phyloP scores from a whole-genome alignment of 2,329 filamentous ascomycete species.

The Fusarium napiforme region DNA sequence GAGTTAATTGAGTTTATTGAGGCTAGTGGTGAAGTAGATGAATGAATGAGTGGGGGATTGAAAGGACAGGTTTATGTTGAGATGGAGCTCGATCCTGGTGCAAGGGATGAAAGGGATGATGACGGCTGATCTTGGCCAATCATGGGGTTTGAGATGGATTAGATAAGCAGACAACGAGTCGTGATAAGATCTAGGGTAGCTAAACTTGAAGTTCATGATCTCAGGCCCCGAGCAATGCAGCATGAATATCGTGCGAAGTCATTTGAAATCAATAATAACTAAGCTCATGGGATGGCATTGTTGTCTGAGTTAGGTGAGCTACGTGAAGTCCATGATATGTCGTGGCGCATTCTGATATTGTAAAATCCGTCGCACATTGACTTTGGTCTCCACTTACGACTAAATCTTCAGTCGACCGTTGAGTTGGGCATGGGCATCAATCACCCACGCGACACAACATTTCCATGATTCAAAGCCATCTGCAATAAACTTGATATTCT shows the following conservation, averaged over 20 bases:
- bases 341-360: no score
- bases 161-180: background rate
- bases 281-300: background rate
- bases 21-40: background rate
- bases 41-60: background rate
- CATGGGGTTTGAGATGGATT: background rate
- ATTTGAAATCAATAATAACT: accelerated
- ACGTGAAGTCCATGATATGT: no score
- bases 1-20: background rate
- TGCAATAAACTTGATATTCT: background rate
- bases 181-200: background rate
- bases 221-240: accelerated
- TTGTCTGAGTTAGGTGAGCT: no score
- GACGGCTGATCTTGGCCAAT: slow-evolving; percentile 10
- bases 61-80: background rate
- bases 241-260: background rate
- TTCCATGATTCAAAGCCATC: accelerated
- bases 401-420: accelerated
- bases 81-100: background rate
- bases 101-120: slow-evolving; percentile 18
- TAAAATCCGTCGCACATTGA: accelerated
- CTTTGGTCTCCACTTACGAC: accelerated
- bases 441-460: background rate
- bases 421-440: accelerated
- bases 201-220: accelerated